Base-by-base conservation (phyloP, 768 basidiomycete genomes). In the Paxillus involutus region DNA sequence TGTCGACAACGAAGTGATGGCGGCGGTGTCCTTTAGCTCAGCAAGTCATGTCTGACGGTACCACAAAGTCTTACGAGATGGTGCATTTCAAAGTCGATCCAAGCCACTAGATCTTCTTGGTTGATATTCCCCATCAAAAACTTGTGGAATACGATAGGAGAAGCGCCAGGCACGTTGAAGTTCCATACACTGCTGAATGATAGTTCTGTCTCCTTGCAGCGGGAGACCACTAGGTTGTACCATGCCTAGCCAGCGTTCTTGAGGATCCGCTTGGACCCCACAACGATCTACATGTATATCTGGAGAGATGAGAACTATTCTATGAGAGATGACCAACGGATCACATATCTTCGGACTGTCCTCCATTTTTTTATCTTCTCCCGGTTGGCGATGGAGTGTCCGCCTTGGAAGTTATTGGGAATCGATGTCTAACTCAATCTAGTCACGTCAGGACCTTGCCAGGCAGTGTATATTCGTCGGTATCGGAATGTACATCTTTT, bases 341-440 rank as follows among this genome's bases (percentile, higher is more conserved):
- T 79, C 0, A 80, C 77, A 59, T 85, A 86, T 9, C 84, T 84
- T 16, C 82, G 69, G 6, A 80, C 75, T 21, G 74, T 75, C 0
- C 79, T 82, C 85, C 85, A 87, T 19, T 66, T 64, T 57, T 87
- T 87, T 47, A 49, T 71, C 36, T 72, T 70, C 0, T 80, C 79
- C 55, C 75, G 68, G 62, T 86, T 86, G 21, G 84, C 77, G 40
- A 86, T 70, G 10, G 81, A 71, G 58, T 81, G 85, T 1, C 73
- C 71, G 6, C 84, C 84, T 63, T 84, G 81, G 64, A 79, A 76
- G 62, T 86, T 86, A 3, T 51, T 26, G 0, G 81, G 80, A 26
- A 71, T 96, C 94, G 70, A 97, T 92, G 77, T 97, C 94, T 59
- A 98, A 83, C 72, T 98, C 96, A 72, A 97, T 94, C 95, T n/a